A percentile compares a stretch with the other conserved stretches of the same genome.
Conservation (phyloP, 2,329 filamentous ascomycete species). For the Cercospora sesami region DNA sequence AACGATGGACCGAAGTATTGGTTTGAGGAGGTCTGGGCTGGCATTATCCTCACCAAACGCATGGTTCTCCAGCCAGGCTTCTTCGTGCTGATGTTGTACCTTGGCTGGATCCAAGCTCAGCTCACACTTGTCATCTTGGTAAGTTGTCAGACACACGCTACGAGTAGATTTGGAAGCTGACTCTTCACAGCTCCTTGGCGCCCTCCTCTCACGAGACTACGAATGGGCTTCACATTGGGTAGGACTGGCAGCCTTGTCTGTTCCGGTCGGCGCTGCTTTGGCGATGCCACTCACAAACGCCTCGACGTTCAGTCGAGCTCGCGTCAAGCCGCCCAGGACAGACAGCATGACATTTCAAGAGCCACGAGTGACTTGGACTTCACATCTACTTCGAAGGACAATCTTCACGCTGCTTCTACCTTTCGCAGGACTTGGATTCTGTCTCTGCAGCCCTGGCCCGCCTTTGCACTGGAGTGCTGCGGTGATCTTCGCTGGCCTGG, state of each 20-base stretch:
- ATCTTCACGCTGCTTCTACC: slow-evolving; percentile 69
- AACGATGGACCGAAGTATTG: slow-evolving; percentile 73
- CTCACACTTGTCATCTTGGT: slow-evolving; percentile 71
- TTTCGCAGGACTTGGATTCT: slow-evolving; percentile 66
- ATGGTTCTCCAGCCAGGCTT: slow-evolving; percentile 77
- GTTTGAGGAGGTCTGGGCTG: slow-evolving; percentile 74
- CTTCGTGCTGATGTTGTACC: slow-evolving; percentile 68
- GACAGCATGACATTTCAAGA: slow-evolving; percentile 65
- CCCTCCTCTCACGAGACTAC: slow-evolving; percentile 70
- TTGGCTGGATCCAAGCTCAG: slow-evolving; percentile 76
- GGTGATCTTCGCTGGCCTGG: slow-evolving; percentile 63
- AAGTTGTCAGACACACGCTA: slow-evolving; percentile 29
- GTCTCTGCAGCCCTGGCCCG: slow-evolving; percentile 64
- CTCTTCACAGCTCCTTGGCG: slow-evolving; percentile 59
- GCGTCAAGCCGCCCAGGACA: slow-evolving; percentile 59
- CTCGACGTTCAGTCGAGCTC: slow-evolving; percentile 65
- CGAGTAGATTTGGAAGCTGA: slow-evolving; percentile 8
- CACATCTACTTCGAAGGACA: slow-evolving; percentile 67
- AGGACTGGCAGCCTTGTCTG: slow-evolving; percentile 64
- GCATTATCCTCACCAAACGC: slow-evolving; percentile 62
- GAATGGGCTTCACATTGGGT: slow-evolving; percentile 63
- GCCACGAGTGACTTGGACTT: slow-evolving; percentile 67
- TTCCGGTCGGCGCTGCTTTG: slow-evolving; percentile 67
- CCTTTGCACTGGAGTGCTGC: slow-evolving; percentile 63
- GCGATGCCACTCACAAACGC: slow-evolving; percentile 75